Conservation (phyloP, 768 basidiomycete genomes). For the Ephemerocybe angulata region DNA sequence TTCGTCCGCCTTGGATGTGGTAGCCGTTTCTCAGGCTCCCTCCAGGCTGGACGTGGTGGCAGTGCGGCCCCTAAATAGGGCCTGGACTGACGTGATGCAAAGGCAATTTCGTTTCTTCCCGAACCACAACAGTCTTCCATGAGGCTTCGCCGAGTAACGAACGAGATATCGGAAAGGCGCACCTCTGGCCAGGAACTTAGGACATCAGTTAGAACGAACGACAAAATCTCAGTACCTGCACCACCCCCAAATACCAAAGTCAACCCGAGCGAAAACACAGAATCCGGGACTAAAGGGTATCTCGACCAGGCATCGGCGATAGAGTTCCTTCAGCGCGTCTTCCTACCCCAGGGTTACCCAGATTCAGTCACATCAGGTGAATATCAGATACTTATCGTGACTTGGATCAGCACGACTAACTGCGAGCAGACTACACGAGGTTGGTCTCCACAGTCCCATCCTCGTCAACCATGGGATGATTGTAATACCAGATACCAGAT, state of each 20-base stretch:
- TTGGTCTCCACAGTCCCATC: conserved; percentile 23
- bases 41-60: too few relatives aligned
- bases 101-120: too few relatives aligned
- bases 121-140: neutral
- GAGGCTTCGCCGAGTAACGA: neutral
- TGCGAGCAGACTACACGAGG: conserved; percentile 49
- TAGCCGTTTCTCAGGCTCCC: too few relatives aligned
- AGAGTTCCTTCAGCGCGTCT: conserved; percentile 4
- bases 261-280: neutral
- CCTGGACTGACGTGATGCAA: too few relatives aligned
- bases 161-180: neutral
- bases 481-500: conserved; percentile 53
- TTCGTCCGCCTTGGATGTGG: too few relatives aligned
- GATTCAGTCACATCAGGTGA: conserved; percentile 14
- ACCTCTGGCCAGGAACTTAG: neutral
- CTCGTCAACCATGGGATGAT: conserved; percentile 6
- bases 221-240: neutral
- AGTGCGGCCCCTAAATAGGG: too few relatives aligned
- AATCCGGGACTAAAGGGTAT: neutral
- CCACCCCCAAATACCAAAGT: neutral
- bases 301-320: neutral
- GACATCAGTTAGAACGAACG: neutral
- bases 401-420: neutral
- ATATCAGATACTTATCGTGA: neutral
- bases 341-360: conserved; percentile 14